Base-by-base conservation (phyloP, 495 filamentous ascomycete genomes). In the Penicillium taxi region DNA sequence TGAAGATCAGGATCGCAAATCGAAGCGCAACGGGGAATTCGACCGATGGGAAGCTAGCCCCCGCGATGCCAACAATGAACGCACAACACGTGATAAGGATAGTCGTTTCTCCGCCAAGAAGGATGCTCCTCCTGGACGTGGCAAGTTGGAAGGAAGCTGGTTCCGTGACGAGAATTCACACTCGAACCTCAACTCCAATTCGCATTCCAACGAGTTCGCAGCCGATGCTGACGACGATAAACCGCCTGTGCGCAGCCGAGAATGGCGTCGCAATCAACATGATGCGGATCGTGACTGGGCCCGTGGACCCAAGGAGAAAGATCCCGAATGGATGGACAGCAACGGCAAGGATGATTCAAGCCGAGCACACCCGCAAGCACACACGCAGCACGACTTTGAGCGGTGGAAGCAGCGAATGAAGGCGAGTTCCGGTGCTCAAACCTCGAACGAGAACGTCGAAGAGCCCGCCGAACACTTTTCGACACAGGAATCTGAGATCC, bases 371-470 rank as follows among this genome's bases (percentile, higher is more conserved):
- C 93, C 84, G 7, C 81, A 84, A 38, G 77, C 70, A 12, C 84
- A 83, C 52, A 94, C 84, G 7, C 81, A 84, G 52, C 87, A 93
- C 50, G 87, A 96, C 37, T 96, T 98, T 57, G 82, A 95, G 60
- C 82, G 81, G 41, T 98, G 93, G 78, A 95, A 96, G 64, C 85
- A 91, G 46, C 69, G 66, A 32, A 93, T 94, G 89, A 94, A 90
- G 56, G 78, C 80, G 18, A 59, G 66, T 53, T 65, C 64, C 28
- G 49, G 45, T n/a, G 20, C 45, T 38, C 42, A 45, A 26, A 18
- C 52, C 18, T 39, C 61, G 50, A 34, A 46, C 47, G 72, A 77
- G 41, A 78, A 75, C 55, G 59, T 50, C 25, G 56, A 68, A 18
- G 50, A 48, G 25, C 39, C 55, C 2, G 42, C 39, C 21, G 68